Conservation (phyloP, 106 monocot species). For the Vanilla planifolia region DNA sequence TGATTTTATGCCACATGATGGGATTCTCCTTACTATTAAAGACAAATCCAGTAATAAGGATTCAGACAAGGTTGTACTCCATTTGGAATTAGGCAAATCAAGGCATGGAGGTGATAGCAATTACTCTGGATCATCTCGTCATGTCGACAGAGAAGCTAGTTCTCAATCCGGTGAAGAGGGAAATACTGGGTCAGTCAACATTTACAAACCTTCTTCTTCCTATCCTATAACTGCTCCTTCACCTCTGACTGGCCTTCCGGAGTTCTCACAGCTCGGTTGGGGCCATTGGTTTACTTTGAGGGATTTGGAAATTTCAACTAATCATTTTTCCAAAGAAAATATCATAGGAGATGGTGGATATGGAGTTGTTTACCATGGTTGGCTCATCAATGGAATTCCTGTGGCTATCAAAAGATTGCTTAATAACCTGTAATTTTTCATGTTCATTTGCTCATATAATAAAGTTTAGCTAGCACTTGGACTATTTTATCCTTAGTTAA, state of each 20-base stretch:
- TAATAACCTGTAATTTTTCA: slow-evolving; percentile 70
- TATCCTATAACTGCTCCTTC: slow-evolving; percentile 56
- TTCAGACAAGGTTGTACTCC: slow-evolving; percentile 45
- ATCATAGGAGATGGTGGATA: slow-evolving; percentile 93
- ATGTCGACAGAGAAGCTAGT: slow-evolving; percentile 35
- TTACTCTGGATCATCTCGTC: slow-evolving; percentile 60
- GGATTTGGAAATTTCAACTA: slow-evolving; percentile 77
- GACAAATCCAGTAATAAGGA: slow-evolving; percentile 36
- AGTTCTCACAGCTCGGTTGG: slow-evolving; percentile 90
- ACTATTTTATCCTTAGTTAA: background rate
- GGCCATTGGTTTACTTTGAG: slow-evolving; percentile 98
- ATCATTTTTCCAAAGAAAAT: slow-evolving; percentile 84
- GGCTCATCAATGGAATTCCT: slow-evolving; percentile 66
- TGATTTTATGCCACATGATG: slow-evolving; percentile 37
- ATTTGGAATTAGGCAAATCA: slow-evolving; percentile 38
- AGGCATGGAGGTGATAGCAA: slow-evolving; percentile 30
- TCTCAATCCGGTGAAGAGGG: slow-evolving; percentile 63
- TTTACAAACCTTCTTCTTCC: slow-evolving; percentile 33
- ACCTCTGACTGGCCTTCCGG: slow-evolving; percentile 81
- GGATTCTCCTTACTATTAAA: slow-evolving; percentile 29
- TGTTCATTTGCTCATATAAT: background rate
- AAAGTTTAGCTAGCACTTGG: background rate
- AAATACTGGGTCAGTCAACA: slow-evolving; percentile 22
- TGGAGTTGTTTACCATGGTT: slow-evolving; percentile 81
- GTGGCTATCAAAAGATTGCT: slow-evolving; percentile 92